These are phyloP conservation scores for Globisporangium perplexum DNA, from an alignment of 352 stramenopile genomes.

Conservation along the genomic window DNA sequence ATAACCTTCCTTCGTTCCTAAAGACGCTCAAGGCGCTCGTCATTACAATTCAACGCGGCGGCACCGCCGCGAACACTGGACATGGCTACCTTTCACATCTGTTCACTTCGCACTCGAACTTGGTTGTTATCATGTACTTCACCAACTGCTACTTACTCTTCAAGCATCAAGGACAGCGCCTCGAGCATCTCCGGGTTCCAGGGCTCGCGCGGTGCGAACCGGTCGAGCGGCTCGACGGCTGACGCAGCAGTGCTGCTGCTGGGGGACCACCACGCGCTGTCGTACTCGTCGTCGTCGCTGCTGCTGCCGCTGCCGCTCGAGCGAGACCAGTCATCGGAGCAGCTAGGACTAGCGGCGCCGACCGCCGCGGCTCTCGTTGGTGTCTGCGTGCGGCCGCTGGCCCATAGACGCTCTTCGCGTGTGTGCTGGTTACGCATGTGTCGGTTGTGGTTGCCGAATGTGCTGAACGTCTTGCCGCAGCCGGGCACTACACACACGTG, in stretches of 20 bases:
- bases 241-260: no score
- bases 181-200: slow-evolving; percentile 7
- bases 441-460: slow-evolving; percentile 48
- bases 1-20: no score
- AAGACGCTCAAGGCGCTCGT: no score
- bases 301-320: neutral
- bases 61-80: no score
- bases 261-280: neutral
- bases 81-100: no score
- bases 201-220: neutral
- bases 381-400: no score
- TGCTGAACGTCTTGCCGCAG: slow-evolving; percentile 62
- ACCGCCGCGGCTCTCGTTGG: no score
- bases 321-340: neutral
- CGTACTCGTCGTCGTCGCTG: slow-evolving; percentile 1
- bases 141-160: neutral
- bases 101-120: no score
- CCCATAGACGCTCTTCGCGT: neutral
- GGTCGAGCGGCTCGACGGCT: no score
- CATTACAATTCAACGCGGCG: no score
- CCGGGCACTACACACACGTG: slow-evolving; percentile 30
- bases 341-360: no score
- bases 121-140: no score
- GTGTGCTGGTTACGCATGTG: slow-evolving; percentile 32
- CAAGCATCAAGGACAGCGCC: slow-evolving; percentile 2